Evolutionary conservation across 306 rosid species (phyloP).

Genomic region (Medicago ruthenica): DNA sequence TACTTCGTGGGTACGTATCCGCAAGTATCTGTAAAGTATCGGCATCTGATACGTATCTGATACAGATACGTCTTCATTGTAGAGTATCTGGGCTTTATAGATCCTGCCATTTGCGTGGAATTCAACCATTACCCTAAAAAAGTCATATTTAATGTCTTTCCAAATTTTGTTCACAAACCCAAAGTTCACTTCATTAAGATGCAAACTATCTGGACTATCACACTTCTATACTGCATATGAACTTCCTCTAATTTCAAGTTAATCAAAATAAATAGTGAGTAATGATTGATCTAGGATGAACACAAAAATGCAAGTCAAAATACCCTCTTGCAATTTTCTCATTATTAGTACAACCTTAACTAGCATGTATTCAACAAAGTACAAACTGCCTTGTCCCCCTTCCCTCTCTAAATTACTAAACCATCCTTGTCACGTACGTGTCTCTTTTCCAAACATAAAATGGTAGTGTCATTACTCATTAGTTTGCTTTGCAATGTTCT

Average conservation of each 20-base stretch:
- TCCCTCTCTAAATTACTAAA: slow-evolving; percentile 32
- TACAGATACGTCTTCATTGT: too few species aligned
- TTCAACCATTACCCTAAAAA: not conserved
- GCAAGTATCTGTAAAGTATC: too few species aligned
- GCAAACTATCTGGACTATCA: too few species aligned
- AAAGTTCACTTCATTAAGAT: too few species aligned
- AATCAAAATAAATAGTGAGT: too few species aligned
- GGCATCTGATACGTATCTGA: too few species aligned
- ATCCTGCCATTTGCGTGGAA: not conserved
- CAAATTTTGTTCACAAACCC: not conserved
- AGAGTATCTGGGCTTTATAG: too few species aligned
- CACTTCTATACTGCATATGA: too few species aligned
- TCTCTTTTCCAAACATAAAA: slow-evolving; percentile 22
- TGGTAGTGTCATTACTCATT: not conserved
- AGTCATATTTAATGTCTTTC: not conserved
- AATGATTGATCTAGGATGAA: too few species aligned
- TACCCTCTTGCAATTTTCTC: not conserved
- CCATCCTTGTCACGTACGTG: slow-evolving; percentile 32
- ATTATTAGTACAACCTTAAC: not conserved
- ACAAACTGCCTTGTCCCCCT: slow-evolving; percentile 1
- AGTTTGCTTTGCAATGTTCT: not conserved
- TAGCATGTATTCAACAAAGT: not conserved
- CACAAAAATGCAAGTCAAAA: too few species aligned
- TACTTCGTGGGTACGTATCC: too few species aligned
- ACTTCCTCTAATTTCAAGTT: too few species aligned